These are phyloP conservation scores for Camellia oleifera DNA, from an alignment of 179 eudicot species.

Conservation along the genomic window DNA sequence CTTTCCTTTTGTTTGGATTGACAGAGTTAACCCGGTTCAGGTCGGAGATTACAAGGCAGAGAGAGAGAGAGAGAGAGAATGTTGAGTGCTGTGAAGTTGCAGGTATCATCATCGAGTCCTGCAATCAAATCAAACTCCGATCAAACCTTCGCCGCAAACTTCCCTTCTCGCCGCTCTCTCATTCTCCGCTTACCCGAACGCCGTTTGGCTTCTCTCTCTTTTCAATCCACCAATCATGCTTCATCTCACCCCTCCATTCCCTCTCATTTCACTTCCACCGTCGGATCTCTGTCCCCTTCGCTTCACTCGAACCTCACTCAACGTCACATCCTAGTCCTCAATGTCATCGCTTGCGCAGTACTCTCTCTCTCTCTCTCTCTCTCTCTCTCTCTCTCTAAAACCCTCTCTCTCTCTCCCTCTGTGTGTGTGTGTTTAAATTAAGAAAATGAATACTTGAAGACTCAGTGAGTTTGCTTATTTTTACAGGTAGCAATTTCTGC, in stretches of 20 bases:
- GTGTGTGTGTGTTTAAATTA: neutral
- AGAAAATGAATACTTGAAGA: neutral
- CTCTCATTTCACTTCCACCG: constrained; percentile 42
- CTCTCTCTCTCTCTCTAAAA: neutral
- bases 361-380: constrained; percentile 17
- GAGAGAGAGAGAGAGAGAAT: constrained; percentile 13
- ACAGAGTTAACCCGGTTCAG: neutral
- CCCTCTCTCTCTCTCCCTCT: neutral
- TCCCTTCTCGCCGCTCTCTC: constrained; percentile 20
- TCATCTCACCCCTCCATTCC: constrained; percentile 44
- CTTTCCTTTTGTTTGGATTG: neutral
- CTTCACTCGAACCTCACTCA: constrained; percentile 49
- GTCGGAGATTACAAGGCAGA: constrained; percentile 3
- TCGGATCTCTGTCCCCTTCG: constrained; percentile 44
- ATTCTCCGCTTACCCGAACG: constrained; percentile 31
- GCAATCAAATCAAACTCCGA: constrained; percentile 12
- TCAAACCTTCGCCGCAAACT: constrained; percentile 25
- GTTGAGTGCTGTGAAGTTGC: constrained; percentile 31
- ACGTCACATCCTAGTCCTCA: constrained; percentile 53
- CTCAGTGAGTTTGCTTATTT: neutral
- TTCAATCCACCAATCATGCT: constrained; percentile 26
- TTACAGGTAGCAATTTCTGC: constrained; percentile 73
- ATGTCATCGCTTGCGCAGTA: constrained; percentile 65
- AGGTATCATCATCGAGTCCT: constrained; percentile 20
- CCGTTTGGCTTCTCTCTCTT: constrained; percentile 31